Evolutionary conservation across 208 protist genomes (phyloP), one percentile per base, ranked within the genome.

Genomic region (Leishmania major): DNA sequence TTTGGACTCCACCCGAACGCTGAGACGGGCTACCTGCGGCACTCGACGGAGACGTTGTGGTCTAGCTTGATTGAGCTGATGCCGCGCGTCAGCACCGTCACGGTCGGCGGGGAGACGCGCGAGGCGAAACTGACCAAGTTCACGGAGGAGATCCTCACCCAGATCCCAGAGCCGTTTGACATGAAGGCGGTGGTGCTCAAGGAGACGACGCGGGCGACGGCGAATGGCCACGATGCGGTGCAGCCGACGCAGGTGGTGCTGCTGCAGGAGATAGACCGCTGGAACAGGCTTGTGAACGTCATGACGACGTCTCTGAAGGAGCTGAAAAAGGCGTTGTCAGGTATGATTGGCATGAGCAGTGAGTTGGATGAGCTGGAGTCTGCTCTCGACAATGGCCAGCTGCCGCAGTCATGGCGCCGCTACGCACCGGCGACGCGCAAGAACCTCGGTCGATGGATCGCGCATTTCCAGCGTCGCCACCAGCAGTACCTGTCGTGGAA

Each of bases 1-100:
- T 99, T 99, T 90, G 99, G 99, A 17, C 91, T 99, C 47, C 98
- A 99, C 88, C 92, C 96, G 19, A 99, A 99, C 91, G 99, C 99
- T 0, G 99, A 99, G 92, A 99, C 99, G 60, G 95, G 96, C 60
- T 99, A 99, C 85, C 88, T 99, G 71, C 99, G 97, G 53, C 93
- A 95, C 77, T 90, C 98, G 31, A 93, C 98, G n/a, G 91, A 98
- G 79, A 83, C 91, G 37, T 94, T 99, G 91, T 99, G 98, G 97
- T 55, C 79, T 8, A 97, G 98, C 84, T 77, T 99, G 67, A 91
- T 99, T 49, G 96, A 99, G 82, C 85, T 99, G 74, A 99, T 99
- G 93, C 98, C 98, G 62, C 95, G 98, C 28, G 91, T 89, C 17
- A 92, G 84, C 53, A 84, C 81, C 31, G 85, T 83, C 31, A 79